Evolutionary conservation across 352 stramenopile species (phyloP).

Genomic region (Phytophthora agathidicida): DNA sequence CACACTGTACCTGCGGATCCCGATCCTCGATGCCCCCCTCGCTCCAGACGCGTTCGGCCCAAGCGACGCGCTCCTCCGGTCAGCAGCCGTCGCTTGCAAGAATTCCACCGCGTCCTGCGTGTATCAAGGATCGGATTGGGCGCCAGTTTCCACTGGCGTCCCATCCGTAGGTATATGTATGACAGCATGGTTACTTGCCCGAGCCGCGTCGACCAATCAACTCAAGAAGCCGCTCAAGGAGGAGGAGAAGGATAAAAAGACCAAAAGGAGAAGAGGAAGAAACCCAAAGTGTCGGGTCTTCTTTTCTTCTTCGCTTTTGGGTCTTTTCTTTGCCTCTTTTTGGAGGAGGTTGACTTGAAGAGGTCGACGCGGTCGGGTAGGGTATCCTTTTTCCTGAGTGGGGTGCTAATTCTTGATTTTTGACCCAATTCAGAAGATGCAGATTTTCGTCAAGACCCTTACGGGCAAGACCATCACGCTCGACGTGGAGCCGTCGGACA

Average conservation of each 20-base stretch:
- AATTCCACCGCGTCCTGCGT: slow-evolving; percentile 53
- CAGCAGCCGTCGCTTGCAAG: slow-evolving; percentile 44
- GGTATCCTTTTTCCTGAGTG: background rate
- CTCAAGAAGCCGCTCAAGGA: slow-evolving; percentile 5
- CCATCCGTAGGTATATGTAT: slow-evolving; percentile 91
- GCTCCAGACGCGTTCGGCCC: slow-evolving; percentile 30
- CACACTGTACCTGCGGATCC: slow-evolving; percentile 42
- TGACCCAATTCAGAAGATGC: slow-evolving; percentile 77
- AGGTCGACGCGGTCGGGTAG: slow-evolving; percentile 19
- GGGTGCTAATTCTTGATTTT: slow-evolving; percentile 28
- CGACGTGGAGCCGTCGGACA: slow-evolving; percentile 99
- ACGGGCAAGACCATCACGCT: slow-evolving; percentile 99
- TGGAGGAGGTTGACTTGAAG: too few relatives aligned
- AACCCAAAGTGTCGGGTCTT: background rate
- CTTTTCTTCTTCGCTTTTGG: too few relatives aligned
- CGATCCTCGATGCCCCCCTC: slow-evolving; percentile 39
- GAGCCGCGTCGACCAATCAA: slow-evolving; percentile 22
- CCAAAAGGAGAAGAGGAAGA: background rate
- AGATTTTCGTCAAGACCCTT: slow-evolving; percentile 96
- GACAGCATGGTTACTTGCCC: slow-evolving; percentile 53
- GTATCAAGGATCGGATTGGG: slow-evolving; percentile 90
- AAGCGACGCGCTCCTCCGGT: slow-evolving; percentile 28
- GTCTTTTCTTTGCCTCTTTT: too few relatives aligned
- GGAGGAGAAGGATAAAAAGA: background rate
- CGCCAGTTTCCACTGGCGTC: slow-evolving; percentile 4